phyloP scores from a whole-genome alignment of 2,329 filamentous ascomycete species.

The Exophiala oligosperma region DNA sequence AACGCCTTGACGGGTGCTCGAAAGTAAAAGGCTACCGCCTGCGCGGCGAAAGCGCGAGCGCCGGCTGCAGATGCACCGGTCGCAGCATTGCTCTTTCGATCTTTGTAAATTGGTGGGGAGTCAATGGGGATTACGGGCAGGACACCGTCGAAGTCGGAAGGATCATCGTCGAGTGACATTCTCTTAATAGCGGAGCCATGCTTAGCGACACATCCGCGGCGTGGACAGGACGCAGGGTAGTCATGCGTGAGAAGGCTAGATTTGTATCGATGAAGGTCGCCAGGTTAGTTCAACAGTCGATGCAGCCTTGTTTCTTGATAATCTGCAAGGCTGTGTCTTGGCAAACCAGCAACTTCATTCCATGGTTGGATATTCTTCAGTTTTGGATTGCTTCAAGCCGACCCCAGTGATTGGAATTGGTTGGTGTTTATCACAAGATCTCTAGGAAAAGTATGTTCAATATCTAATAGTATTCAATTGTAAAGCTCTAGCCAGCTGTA shows the following conservation, averaged over 20 bases:
- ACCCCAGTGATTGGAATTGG: too few relatives aligned
- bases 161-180: conserved; percentile 29
- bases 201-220: neutral
- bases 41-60: conserved; percentile 78
- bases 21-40: conserved; percentile 88
- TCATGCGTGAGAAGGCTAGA: too few relatives aligned
- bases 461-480: neutral
- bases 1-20: conserved; percentile 89
- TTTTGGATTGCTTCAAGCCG: too few relatives aligned
- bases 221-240: too few relatives aligned
- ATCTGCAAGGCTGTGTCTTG: neutral
- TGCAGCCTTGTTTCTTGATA: neutral
- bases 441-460: too few relatives aligned
- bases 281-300: too few relatives aligned
- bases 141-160: conserved; percentile 27
- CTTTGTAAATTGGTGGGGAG: conserved; percentile 35
- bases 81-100: conserved; percentile 59
- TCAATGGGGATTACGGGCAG: conserved; percentile 20
- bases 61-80: conserved; percentile 82
- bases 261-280: too few relatives aligned
- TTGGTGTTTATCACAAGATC: too few relatives aligned
- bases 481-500: neutral
- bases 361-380: neutral
- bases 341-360: neutral
- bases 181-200: conserved; percentile 19